Evolutionary conservation across 169 alveolate species (phyloP).

Genomic region (Cryptosporidium andersoni): DNA sequence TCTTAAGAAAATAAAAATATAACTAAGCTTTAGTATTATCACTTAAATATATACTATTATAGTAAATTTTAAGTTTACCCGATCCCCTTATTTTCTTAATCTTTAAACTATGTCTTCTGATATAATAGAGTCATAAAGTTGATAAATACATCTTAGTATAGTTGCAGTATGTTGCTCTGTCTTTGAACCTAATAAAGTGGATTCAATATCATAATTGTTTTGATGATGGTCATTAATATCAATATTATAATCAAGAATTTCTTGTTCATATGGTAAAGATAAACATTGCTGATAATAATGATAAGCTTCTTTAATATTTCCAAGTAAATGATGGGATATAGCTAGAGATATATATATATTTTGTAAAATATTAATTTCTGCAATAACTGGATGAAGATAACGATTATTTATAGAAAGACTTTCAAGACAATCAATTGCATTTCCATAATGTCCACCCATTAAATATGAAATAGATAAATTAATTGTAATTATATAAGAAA

Average conservation of each 20-base stretch:
- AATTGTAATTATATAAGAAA: conserved; percentile 30
- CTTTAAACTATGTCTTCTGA: no score
- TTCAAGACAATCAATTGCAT: conserved; percentile 29
- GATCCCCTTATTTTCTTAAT: no score
- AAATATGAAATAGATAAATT: conserved; percentile 46
- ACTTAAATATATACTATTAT: no score
- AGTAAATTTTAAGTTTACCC: no score
- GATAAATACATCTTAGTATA: no score
- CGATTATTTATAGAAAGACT: conserved; percentile 13
- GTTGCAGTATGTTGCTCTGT: no score
- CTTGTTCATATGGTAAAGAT: conserved; percentile 25
- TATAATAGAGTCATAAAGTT: no score
- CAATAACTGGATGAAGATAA: conserved; percentile 27
- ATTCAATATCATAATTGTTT: background rate
- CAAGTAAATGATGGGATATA: conserved; percentile 39
- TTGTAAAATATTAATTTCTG: conserved; percentile 34
- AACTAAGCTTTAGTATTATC: no score
- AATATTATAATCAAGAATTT: background rate
- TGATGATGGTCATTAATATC: background rate
- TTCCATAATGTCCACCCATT: conserved; percentile 60
- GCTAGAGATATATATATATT: conserved; percentile 34
- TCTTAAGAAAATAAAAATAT: no score
- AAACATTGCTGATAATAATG: conserved; percentile 45
- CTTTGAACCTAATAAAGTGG: no score
- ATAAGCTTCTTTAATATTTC: conserved; percentile 29